A percentile compares a stretch with the other conserved stretches of the same genome.
These are phyloP conservation scores for Fusarium sp. DNA, from an alignment of 2,329 filamentous ascomycete genomes.

Conservation along the genomic window DNA sequence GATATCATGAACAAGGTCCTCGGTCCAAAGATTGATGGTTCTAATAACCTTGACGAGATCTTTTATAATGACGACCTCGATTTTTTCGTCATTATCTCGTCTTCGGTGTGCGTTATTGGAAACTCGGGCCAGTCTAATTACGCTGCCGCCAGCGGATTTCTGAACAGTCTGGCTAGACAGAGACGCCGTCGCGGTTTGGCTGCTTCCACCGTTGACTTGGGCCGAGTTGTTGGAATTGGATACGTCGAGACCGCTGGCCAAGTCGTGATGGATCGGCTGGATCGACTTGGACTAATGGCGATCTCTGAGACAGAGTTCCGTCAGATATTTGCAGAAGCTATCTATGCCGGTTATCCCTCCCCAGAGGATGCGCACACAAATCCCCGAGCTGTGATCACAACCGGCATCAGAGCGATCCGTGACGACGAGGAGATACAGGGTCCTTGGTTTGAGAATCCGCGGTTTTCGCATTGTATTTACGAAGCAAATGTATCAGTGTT, in stretches of 20 bases:
- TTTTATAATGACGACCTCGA: neutral
- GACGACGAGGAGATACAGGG: too few species aligned
- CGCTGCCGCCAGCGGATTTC: neutral
- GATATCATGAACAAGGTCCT: neutral
- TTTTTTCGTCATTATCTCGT: slow-evolving; percentile 13
- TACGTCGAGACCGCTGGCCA: too few species aligned
- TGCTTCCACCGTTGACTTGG: neutral
- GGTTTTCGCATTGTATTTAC: too few species aligned
- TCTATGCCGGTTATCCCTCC: neutral
- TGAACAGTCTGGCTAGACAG: neutral
- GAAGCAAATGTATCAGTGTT: too few species aligned
- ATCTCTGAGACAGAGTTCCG: neutral
- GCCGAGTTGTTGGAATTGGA: neutral
- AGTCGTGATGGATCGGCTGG: too few species aligned
- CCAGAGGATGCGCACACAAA: neutral
- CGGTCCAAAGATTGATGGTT: rapidly evolving
- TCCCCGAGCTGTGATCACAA: too few species aligned
- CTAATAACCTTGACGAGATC: neutral
- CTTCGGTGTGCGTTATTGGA: neutral
- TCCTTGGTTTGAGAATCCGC: too few species aligned
- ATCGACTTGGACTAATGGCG: too few species aligned
- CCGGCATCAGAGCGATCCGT: too few species aligned
- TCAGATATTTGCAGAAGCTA: neutral
- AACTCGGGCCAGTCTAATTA: slow-evolving; percentile 6
- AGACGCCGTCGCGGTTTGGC: slow-evolving; percentile 2